Base-by-base conservation (phyloP, 225 moss, liverwort and hornwort genomes). In the Rhytidiadelphus loreus region DNA sequence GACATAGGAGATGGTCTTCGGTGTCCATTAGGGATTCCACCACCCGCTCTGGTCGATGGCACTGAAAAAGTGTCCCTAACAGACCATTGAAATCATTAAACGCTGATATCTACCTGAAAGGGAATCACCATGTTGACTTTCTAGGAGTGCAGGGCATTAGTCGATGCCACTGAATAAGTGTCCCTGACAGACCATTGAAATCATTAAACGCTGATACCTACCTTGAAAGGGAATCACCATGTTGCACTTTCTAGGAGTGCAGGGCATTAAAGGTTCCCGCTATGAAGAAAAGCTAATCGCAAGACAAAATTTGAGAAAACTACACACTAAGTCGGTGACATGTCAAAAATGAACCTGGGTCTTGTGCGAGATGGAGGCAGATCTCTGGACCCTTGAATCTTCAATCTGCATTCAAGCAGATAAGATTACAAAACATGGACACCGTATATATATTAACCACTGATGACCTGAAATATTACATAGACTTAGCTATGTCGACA, bases 371-470 rank as follows among this genome's bases (percentile, higher is more conserved):
- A 92, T 83, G 93, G 93, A 71, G 92, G 93, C 75, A 92, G 76
- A 88, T 93, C 94, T 89, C 94, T 93, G 52, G 92, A 60, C 82
- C 95, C 94, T 89, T 94, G 92, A 58, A 94, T 86, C 87, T 86
- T 95, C 77, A 91, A 80, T 82, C 94, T 92, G 92, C 81, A 87
- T 83, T 44, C 73, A 88, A 61, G 80, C 29, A 62, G 84, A 65
- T 8, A 52, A 66, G 83, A 57, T 65, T 86, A 84, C 28, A 26
- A 77, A 82, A 81, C 24, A 80, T 82, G 35, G 56, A 88, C 55
- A 73, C 16, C 50, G 24, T 50, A 43, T 77, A 25, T n/a, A 55
- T 60, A 26, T 85, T 32, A 65, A 32, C 46, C 56, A 48, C 55
- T 24, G 43, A 79, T 83, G 79, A 79, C 62, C 35, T 70, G 35